Evolutionary conservation across 1,139 yeast genomes (phyloP), one percentile per base, ranked within the genome.

Genomic region (Suhomyces chickasaworum): DNA sequence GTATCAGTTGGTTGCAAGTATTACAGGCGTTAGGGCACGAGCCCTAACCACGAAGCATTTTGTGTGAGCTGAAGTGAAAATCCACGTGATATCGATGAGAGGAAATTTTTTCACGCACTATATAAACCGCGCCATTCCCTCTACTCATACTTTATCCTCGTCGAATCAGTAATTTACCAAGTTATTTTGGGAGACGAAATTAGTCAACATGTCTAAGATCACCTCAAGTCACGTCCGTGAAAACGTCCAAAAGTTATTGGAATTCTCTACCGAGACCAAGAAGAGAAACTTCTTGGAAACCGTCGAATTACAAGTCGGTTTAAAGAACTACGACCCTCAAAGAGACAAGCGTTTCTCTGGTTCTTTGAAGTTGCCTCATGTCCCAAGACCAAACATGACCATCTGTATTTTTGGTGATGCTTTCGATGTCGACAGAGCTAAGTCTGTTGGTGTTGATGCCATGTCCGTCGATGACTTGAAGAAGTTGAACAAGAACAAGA

Each of bases 341-440:
- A 91, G 99, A 88, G 99, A 95, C 81, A 95, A 95, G 93, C 98
- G 99, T 89, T 95, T 95, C 98, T 91, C 98, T 75, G 99, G 99
- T 83, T 74, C 98, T 72, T 86, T 95, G 82, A 93, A 86, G 83
- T 85, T 95, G 70, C 99, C 99, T 73, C 86, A 86, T 74, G 97
- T 95, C 64, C 99, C 99, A 83, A 95, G 99, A 86, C 99, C 99
- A 81, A 93, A 93, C 97, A 89, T 95, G 98, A 89, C 98, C 80
- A 80, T 95, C 83, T 95, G 99, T 82, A 90, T 95, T 74, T 93
- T 95, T 69, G 99, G 99, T 86, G 99, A 95, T 77, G 99, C 99
- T 73, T 93, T 93, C 73, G 99, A 95, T 79, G 96, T 89, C 66
- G 99, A 95, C 86, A 91, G 99, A 85, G 98, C 99, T 71, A 93